These are phyloP conservation scores for Cercophora sp. DNA, from an alignment of 495 filamentous ascomycete genomes.

Conservation along the genomic window DNA sequence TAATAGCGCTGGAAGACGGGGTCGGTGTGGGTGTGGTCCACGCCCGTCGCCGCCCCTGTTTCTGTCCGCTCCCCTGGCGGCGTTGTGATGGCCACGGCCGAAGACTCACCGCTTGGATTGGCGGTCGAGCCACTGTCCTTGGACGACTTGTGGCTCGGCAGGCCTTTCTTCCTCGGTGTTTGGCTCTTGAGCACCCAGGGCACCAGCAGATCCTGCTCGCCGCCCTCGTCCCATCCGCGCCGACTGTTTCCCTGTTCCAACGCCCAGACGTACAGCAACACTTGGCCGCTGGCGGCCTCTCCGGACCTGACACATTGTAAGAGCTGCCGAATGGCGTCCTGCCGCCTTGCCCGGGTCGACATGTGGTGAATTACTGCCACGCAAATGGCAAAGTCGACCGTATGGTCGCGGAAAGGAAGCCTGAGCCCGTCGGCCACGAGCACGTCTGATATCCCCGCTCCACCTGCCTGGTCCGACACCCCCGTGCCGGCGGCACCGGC, in stretches of 20 bases:
- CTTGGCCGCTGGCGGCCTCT: constrained; percentile 54
- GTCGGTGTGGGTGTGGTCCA: constrained; percentile 33
- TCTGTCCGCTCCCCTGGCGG: constrained; percentile 1
- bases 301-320: constrained; percentile 57
- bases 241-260: constrained; percentile 87
- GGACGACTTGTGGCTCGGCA: background rate
- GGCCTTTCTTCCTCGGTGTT: constrained; percentile 7
- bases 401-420: constrained; percentile 62
- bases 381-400: constrained; percentile 90
- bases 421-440: constrained; percentile 68
- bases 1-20: constrained; percentile 84
- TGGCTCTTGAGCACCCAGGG: constrained; percentile 75
- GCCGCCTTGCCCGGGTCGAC: constrained; percentile 71
- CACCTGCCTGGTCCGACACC: constrained; percentile 4
- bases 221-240: constrained; percentile 84
- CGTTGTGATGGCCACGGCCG: constrained; percentile 2
- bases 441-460: constrained; percentile 35
- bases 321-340: constrained; percentile 68
- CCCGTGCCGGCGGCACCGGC: constrained; percentile 2
- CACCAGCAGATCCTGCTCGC: constrained; percentile 90
- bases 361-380: constrained; percentile 95
- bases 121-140: constrained; percentile 8
- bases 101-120: constrained; percentile 23
- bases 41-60: constrained; percentile 3
- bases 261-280: constrained; percentile 93